These are phyloP conservation scores for Boletus reticuloceps DNA, from an alignment of 768 basidiomycete genomes.

Conservation along the genomic window DNA sequence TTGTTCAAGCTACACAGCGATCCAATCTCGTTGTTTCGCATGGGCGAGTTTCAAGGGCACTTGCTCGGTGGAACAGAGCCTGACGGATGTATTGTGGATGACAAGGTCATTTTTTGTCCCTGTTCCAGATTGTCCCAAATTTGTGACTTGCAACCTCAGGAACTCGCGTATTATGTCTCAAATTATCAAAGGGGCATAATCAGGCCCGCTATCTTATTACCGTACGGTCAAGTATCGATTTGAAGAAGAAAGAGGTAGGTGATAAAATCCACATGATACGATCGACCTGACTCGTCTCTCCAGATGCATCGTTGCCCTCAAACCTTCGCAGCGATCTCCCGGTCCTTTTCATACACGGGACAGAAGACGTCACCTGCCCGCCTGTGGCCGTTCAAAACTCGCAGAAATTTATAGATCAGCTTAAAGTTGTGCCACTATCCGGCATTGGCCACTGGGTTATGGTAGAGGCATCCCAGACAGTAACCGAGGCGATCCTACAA, in stretches of 20 bases:
- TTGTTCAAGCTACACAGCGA: slow-evolving; percentile 6
- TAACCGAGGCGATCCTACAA: slow-evolving; percentile 45
- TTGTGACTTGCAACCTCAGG: slow-evolving; percentile 37
- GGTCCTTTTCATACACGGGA: slow-evolving; percentile 61
- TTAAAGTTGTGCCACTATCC: slow-evolving; percentile 52
- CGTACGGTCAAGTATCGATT: slow-evolving; percentile 58
- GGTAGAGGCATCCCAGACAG: slow-evolving; percentile 55
- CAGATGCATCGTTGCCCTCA: slow-evolving; percentile 45
- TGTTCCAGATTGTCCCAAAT: not conserved
- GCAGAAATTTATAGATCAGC: slow-evolving; percentile 46
- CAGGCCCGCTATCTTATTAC: slow-evolving; percentile 78
- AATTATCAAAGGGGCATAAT: slow-evolving; percentile 52
- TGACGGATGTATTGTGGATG: slow-evolving; percentile 16
- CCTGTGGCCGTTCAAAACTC: slow-evolving; percentile 41
- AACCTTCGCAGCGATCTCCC: slow-evolving; percentile 49
- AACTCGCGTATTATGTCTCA: slow-evolving; percentile 50
- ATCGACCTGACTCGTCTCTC: not conserved
- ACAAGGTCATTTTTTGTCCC: slow-evolving; percentile 10
- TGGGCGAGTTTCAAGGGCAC: slow-evolving; percentile 8
- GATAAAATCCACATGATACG: not conserved
- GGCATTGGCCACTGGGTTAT: slow-evolving; percentile 69
- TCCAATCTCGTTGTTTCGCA: not conserved
- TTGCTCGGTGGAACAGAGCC: slow-evolving; percentile 3
- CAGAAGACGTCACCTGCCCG: slow-evolving; percentile 48
- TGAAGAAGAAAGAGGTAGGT: slow-evolving; percentile 58